Evolutionary conservation across 495 filamentous ascomycete genomes (phyloP).

Genomic region (Barbatosphaeria neglecta): DNA sequence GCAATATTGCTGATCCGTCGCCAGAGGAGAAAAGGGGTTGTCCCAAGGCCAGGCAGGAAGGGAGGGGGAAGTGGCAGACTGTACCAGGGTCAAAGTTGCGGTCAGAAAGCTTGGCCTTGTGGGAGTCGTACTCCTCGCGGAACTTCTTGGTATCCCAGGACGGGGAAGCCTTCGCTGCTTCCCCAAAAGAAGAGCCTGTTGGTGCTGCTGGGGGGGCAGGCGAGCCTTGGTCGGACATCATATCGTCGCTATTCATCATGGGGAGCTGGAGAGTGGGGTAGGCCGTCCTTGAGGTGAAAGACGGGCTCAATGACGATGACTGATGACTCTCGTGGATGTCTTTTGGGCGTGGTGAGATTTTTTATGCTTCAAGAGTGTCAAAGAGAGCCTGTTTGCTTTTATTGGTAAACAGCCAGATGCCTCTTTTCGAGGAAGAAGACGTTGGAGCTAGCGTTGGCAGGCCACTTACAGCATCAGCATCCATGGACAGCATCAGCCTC

Average conservation of each 20-base stretch:
- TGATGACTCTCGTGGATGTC: too few species aligned
- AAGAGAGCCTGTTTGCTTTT: too few species aligned
- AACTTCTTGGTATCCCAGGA: conserved; percentile 22
- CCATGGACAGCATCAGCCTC: too few species aligned
- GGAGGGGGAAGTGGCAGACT: background rate
- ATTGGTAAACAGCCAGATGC: too few species aligned
- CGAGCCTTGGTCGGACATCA: conserved; percentile 10
- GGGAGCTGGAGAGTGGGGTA: conserved; percentile 39
- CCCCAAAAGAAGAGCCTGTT: background rate
- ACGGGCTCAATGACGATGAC: background rate
- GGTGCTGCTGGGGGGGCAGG: background rate
- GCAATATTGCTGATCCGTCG: too few species aligned
- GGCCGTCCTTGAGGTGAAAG: conserved; percentile 5
- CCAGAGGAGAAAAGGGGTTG: too few species aligned
- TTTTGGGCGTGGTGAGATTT: too few species aligned
- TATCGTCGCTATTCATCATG: conserved; percentile 13
- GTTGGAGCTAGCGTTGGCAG: too few species aligned
- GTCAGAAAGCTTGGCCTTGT: conserved; percentile 21
- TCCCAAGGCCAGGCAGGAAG: too few species aligned
- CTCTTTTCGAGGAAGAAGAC: too few species aligned
- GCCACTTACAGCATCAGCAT: too few species aligned
- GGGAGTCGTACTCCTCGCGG: conserved; percentile 42
- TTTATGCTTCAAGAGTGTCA: too few species aligned
- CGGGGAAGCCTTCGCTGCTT: background rate
- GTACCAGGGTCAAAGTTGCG: conserved; percentile 29